Percentiles rank a stretch among this genome's conserved stretches.
Evolutionary conservation across 805 yeast genomes (phyloP).

Genomic region (Metschnikowia peoriensis): DNA sequence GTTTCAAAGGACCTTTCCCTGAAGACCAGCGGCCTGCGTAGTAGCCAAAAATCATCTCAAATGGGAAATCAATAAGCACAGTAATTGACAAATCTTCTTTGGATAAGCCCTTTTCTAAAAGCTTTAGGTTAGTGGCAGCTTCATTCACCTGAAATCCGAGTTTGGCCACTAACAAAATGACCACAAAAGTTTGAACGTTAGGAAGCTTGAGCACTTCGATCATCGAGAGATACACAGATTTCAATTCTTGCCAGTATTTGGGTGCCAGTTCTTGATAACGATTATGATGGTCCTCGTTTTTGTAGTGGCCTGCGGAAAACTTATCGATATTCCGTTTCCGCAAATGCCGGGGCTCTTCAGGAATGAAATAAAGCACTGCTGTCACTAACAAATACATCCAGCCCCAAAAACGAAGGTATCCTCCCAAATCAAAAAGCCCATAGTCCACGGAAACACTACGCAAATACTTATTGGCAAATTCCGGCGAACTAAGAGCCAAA

Average conservation of each 20-base stretch:
- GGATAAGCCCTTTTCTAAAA: slow-evolving; percentile 86
- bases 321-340: slow-evolving; percentile 30
- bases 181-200: slow-evolving; percentile 70
- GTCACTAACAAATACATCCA: slow-evolving; percentile 68
- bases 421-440: slow-evolving; percentile 72
- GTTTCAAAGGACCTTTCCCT: slow-evolving; percentile 70
- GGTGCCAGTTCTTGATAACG: slow-evolving; percentile 4
- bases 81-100: slow-evolving; percentile 93
- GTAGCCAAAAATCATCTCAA: slow-evolving; percentile 92
- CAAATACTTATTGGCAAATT: slow-evolving; percentile 84
- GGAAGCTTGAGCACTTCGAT: slow-evolving; percentile 63
- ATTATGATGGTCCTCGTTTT: slow-evolving; percentile 28
- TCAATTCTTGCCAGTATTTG: slow-evolving; percentile 27
- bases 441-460: slow-evolving; percentile 55
- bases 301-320: slow-evolving; percentile 27
- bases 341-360: slow-evolving; percentile 67
- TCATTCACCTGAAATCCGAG: slow-evolving; percentile 95
- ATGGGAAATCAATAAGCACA: slow-evolving; percentile 91
- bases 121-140: slow-evolving; percentile 88
- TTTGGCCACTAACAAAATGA: slow-evolving; percentile 76
- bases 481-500: slow-evolving; percentile 85
- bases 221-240: slow-evolving; percentile 63
- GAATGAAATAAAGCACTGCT: slow-evolving; percentile 53
- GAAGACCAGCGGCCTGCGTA: slow-evolving; percentile 95
- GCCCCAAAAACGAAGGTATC: slow-evolving; percentile 79